Base-by-base conservation (phyloP, 2,329 filamentous ascomycete species). In the Penicillium sp. region DNA sequence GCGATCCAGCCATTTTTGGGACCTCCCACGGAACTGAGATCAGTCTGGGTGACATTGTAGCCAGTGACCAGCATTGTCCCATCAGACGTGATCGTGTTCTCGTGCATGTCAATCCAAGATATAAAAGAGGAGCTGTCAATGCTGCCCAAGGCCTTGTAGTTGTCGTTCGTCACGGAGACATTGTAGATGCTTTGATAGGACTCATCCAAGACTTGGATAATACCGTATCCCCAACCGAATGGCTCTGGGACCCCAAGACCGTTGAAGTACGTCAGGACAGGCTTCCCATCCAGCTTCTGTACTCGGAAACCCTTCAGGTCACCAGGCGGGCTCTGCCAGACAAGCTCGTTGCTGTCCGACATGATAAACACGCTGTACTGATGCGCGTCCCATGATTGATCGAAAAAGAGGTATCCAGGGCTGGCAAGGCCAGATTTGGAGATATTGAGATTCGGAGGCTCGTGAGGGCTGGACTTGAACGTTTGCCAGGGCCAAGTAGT, bases 41-140 rank as follows among this genome's bases (percentile, higher is more conserved):
- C 63, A 21, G 60, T 57, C 15, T 60, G 61, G 0, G 69, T 70
- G n/a, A 67, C 62, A 41, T 70, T 71, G 27, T 68, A 66, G 2
- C 64, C 64, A 15, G 69, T 70, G 3, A 71, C 60, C 9, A 72
- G 58, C 27, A 71, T 63, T 5, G 66, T 70, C 38, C 65, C 65
- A n/a, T 66, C 43, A 4, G 54, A 29, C 1, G 70, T 71, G 43
- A 72, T 55, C 7, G 61, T 59, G 45, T 61, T 66, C 49, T 72
- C 68, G 35, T 72, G 70, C 23, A 70, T 54, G 53, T 73, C 69
- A 44, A 69, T 65, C 44, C 65, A 68, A 4, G 65, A 69, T 17
- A 53, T 38, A 12, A 61, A 63, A 13, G 47, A 25, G 36, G 60
- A 57, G 29, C 61, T 52, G n/a, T 66, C 60, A 23, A 64, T 59